Evolutionary conservation across 306 rosid genomes (phyloP), one percentile per base, ranked within the genome.

Genomic region (Cicer judaicum): DNA sequence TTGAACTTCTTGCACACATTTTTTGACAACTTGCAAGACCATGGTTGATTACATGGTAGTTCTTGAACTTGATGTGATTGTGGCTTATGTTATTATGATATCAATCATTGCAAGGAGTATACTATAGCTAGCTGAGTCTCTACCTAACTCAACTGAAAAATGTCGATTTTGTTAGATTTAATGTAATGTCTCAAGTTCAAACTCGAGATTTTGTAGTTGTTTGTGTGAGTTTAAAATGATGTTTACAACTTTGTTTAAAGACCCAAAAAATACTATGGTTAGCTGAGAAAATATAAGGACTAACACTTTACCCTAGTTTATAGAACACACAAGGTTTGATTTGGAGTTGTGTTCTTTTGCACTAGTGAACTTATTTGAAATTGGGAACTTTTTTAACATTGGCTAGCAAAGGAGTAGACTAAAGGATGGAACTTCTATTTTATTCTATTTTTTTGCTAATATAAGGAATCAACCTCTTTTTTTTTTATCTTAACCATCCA

Each of bases 61-160:
- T 72, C 3, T 46, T 75, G 73, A 43, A 70, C 77, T 46, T 81
- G 40, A 44, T 64, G 49, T 44, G 53, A 14, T 39, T 63, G 62
- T 16, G 44, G 44, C 42, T 70, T 42, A 36, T 63, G 48, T 38
- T 47, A 34, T n/a, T 62, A 39, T 69, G 62, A 52, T 79, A 19
- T 44, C 13, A 10, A 34, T 68, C 61, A 29, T 11, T 67, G 19
- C 5, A 43, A 43, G 61, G 68, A 54, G 48, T 70, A 10, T 57
- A 34, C 13, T 68, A 7, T 21, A 48, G 68, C 19, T 15, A 16
- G 49, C 9, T 69, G 54, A 24, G 4, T 24, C 34, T 2, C 0
- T 24, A 24, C 34, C 34, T 29, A 29, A 29, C 5, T 29, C 5
- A 3, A 29, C 34, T 3, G 5, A 29, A 0, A 29, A 29, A 29